Percentiles rank a stretch among this genome's conserved stretches.
Conservation (phyloP, 2,329 filamentous ascomycete genomes). For the Alternaria sp. region DNA sequence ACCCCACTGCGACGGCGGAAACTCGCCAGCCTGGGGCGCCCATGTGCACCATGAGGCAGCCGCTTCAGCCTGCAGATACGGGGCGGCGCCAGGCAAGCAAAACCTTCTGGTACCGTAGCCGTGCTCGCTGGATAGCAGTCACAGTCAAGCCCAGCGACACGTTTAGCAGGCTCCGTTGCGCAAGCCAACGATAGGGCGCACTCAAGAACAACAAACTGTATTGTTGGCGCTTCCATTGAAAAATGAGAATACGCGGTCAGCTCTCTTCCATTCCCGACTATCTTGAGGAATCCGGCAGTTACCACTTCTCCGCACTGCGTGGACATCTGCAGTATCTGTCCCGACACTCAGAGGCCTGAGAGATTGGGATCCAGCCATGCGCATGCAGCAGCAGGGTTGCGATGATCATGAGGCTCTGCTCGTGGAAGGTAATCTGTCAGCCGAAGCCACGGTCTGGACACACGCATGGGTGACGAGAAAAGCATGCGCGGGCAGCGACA, state of each 20-base stretch:
- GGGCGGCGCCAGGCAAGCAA: background rate
- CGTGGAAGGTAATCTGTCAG: conserved; percentile 15
- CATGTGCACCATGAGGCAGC: conserved; percentile 5
- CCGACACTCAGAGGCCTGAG: background rate
- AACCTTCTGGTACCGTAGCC: conserved; percentile 1
- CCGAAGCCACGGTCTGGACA: conserved; percentile 4
- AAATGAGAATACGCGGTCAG: background rate
- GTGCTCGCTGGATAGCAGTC: background rate
- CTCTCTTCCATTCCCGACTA: background rate
- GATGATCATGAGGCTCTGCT: conserved; percentile 29
- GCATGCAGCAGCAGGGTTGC: background rate
- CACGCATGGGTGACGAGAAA: conserved; percentile 3
- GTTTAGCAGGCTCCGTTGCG: conserved; percentile 5
- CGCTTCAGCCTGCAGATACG: background rate
- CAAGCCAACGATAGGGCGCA: conserved; percentile 8
- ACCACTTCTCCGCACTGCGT: background rate
- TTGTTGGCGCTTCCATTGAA: background rate
- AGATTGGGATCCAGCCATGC: conserved; percentile 5
- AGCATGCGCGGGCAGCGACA: conserved; percentile 5
- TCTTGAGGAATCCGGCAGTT: background rate
- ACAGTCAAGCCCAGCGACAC: conserved; percentile 16
- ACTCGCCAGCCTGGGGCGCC: background rate
- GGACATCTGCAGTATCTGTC: background rate
- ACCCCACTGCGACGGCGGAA: background rate
- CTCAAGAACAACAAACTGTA: background rate